Conservation (phyloP, 805 yeast species). For the Metschnikowia lunata region DNA sequence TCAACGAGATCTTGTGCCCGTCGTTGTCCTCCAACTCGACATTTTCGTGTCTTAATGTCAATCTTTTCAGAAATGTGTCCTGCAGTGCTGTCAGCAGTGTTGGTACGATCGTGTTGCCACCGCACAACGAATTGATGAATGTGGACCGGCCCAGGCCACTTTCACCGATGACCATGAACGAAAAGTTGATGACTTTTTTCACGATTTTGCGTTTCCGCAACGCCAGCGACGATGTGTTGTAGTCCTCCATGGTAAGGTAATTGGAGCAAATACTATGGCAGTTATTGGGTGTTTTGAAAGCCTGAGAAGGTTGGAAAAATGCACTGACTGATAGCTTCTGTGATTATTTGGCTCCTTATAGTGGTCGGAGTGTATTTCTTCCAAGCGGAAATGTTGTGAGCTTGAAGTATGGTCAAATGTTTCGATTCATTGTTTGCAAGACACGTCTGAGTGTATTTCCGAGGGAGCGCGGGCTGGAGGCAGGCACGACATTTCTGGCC, state of each 20-base stretch:
- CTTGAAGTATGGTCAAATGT: too few relatives aligned
- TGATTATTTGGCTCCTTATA: too few relatives aligned
- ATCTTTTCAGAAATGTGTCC: constrained; percentile 43
- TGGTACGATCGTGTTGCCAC: constrained; percentile 73
- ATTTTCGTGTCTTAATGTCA: constrained; percentile 68
- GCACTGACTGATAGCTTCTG: too few relatives aligned
- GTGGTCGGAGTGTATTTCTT: too few relatives aligned
- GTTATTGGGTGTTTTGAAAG: too few relatives aligned
- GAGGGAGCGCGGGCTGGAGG: too few relatives aligned
- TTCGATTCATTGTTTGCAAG: too few relatives aligned
- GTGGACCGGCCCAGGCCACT: constrained; percentile 90
- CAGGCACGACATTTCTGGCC: too few relatives aligned
- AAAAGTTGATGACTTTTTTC: constrained; percentile 81
- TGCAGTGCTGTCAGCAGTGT: constrained; percentile 59
- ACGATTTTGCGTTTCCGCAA: constrained; percentile 67
- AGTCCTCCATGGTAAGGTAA: constrained; percentile 12
- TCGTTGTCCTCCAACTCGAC: constrained; percentile 86
- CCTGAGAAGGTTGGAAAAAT: too few relatives aligned
- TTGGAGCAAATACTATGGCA: not conserved
- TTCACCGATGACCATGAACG: constrained; percentile 82
- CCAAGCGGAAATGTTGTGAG: too few relatives aligned
- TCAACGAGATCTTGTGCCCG: constrained; percentile 74
- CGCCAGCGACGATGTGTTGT: constrained; percentile 35
- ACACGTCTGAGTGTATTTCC: too few relatives aligned
- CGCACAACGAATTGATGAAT: constrained; percentile 85